Base-by-base conservation (phyloP, 441 rosid species). In the Gossypium trilobum region DNA sequence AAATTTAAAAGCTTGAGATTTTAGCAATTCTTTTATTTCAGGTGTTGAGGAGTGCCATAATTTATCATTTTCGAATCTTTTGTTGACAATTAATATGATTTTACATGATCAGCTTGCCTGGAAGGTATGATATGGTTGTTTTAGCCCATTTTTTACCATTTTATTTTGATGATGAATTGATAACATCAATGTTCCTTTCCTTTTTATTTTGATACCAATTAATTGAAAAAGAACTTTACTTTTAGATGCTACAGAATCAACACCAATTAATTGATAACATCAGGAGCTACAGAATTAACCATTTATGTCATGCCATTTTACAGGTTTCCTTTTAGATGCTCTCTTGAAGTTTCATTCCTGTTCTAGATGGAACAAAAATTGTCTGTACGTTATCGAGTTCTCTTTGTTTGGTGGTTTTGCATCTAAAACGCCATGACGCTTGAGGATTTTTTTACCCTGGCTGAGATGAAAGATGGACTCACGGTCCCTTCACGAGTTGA, bases 391-490 rank as follows among this genome's bases (percentile, higher is more conserved):
- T 46, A 16, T 68, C 77, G 69, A 69, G 72, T 79, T 77, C 59
- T 71, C 70, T 77, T 61, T 76, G 54, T 77, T 80, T 74, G 77
- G 89, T 80, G 78, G 83, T 80, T 33, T 83, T 69, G 29, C 79
- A 78, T 85, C 74, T 91, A 81, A 85, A 83, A 81, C 83, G 79
- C 68, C 42, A 95, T 95, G 99, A 85, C 88, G 7, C 92, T 93
- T 3, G 98, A 95, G 79, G 99, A 93, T 88, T 90, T 95, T 80
- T 95, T 93, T 80, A 89, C 95, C 68, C 77, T 90, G 51, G 78
- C 91, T 11, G 98, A 95, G 87, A 87, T 91, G 87, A 95, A 87
- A 75, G 97, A 95, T 88, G 99, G 99, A 78, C 89, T 93, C 61
- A 74, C 89, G 22, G 80, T 70, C 74, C 88, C 87, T 75, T 86